Base-by-base conservation (phyloP, 2,329 filamentous ascomycete species). In the Chaetomiaceae sp. region DNA sequence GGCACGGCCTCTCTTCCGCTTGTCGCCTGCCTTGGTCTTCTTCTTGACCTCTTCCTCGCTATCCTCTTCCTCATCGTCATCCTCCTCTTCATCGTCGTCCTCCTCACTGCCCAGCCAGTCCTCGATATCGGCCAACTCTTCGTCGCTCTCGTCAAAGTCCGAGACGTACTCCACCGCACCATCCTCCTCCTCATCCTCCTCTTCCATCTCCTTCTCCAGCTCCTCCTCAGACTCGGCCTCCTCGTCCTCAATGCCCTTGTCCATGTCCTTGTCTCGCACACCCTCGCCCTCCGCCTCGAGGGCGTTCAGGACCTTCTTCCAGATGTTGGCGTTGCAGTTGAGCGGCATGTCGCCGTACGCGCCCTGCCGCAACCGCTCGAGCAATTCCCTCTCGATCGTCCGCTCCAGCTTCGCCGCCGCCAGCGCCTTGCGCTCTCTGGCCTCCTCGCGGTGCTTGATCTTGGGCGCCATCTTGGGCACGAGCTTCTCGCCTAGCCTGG, bases 251-350 rank as follows among this genome's bases (percentile, higher is more conserved):
- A 95, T 84, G 9, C 91, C 92, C 63, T 91, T 85, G 68, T 96
- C 92, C 69, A 94, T 71, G 69, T 97, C 92, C 73, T 91, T 83
- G 69, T 96, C 92, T 51, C 89, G 79, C 59, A 82, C 78, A 40
- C 87, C 92, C 65, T 95, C 85, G 55, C 92, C 91, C 63, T 87
- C 87, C 63, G 88, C 82, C 79, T 99, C 94, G 71, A 99, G 79
- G 3, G 90, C 90, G 57, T 85, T 84, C 63, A 99, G 83, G 7
- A 99, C 94, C 80, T 91, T 95, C 81, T 95, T 95, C 94, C 94
- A 99, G 57, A 99, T 90, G 14, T 82, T 80, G 70, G 96, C 91
- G 70, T 95, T 94, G 47, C 96, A 91, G 68, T 99, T 99, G 61
- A 99, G 78, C 38, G 94, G 94, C 68, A 89, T 84, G 64, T 97